A percentile compares a stretch with the other conserved stretches of the same genome.
phyloP scores from a whole-genome alignment of 352 stramenopile species.

The Peronospora farinosa region DNA sequence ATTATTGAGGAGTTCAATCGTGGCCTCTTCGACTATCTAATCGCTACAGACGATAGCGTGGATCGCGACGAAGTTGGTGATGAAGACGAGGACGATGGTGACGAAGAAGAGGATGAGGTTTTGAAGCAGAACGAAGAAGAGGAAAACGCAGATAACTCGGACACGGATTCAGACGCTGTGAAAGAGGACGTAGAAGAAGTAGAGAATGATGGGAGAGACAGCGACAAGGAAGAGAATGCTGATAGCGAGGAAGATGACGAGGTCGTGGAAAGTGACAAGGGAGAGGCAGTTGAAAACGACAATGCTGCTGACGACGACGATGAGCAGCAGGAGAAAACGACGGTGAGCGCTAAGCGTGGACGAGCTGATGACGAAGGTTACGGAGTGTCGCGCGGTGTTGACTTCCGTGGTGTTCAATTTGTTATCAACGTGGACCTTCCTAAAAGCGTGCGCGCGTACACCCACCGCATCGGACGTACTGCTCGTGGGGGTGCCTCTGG shows the following conservation, averaged over 20 bases:
- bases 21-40: constrained; percentile 98
- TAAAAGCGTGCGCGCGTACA: constrained; percentile 92
- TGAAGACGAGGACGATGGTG: constrained; percentile 61
- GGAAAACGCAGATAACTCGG: constrained; percentile 34
- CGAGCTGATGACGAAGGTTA: constrained; percentile 86
- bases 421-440: constrained; percentile 99
- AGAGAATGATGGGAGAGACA: constrained; percentile 34
- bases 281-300: constrained; percentile 69
- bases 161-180: constrained; percentile 24
- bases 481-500: constrained; percentile 93
- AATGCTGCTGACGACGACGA: constrained; percentile 34
- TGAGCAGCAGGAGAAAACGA: constrained; percentile 33
- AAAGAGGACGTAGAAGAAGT: neutral
- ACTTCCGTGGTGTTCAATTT: constrained; percentile 98
- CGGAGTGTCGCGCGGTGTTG: constrained; percentile 94
- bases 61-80: constrained; percentile 72
- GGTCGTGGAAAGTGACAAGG: constrained; percentile 31
- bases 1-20: constrained; percentile 93
- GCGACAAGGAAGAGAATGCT: constrained; percentile 41
- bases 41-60: constrained; percentile 96
- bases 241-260: constrained; percentile 30
- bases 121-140: constrained; percentile 42
- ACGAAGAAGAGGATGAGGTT: constrained; percentile 55
- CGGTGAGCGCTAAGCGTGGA: constrained; percentile 38
- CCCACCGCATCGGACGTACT: constrained; percentile 97